Evolutionary conservation across 805 yeast species (phyloP).

Genomic region (Candida insectalens): DNA sequence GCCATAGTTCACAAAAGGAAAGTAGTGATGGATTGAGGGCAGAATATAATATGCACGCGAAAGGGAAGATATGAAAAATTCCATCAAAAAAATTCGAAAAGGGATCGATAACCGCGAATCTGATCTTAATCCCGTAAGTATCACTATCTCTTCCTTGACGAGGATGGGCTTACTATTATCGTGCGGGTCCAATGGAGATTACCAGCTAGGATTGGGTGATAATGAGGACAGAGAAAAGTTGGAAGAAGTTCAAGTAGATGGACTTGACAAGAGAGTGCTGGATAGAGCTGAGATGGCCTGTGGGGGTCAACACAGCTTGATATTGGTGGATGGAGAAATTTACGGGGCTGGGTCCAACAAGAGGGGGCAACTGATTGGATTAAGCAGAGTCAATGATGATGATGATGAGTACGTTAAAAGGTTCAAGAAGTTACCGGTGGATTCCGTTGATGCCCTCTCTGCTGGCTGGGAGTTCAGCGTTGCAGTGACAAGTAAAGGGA

Average conservation of each 20-base stretch:
- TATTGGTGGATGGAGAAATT: conserved; percentile 42
- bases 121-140: no score
- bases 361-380: conserved; percentile 2
- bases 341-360: conserved; percentile 40
- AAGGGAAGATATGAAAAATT: not conserved
- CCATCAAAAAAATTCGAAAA: no score
- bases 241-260: conserved; percentile 3
- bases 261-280: not conserved
- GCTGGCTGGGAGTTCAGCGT: conserved; percentile 81
- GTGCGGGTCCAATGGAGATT: conserved; percentile 81
- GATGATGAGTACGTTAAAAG: no score
- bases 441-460: conserved; percentile 11
- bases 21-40: not conserved
- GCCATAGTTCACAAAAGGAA: not conserved
- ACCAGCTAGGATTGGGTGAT: conserved; percentile 59
- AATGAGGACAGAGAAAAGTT: conserved; percentile 36
- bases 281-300: conserved; percentile 36
- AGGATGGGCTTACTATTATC: conserved; percentile 20
- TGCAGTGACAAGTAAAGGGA: conserved; percentile 29
- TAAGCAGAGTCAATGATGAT: no score
- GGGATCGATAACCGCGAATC: no score
- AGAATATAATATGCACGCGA: not conserved
- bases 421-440: no score
- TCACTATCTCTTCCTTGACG: no score
- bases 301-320: conserved; percentile 83